Percentiles rank a stretch among this genome's conserved stretches.
Conservation (phyloP, 2,329 filamentous ascomycete genomes). For the Seiridium unicorne region DNA sequence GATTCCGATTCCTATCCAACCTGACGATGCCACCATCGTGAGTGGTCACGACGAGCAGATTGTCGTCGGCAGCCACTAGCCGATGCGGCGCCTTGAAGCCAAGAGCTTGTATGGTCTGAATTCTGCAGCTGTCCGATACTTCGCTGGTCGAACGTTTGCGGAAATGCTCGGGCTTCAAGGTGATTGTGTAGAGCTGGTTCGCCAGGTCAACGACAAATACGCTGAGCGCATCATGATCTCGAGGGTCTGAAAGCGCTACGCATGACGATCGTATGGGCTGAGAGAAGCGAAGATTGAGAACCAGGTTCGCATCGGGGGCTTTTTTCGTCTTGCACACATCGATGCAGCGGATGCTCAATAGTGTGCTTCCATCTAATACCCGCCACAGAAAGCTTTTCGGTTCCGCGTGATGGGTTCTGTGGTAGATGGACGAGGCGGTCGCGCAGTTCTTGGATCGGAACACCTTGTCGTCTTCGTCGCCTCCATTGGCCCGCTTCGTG, state of each 20-base stretch:
- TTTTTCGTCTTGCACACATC: constrained; percentile 72
- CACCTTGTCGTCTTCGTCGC: constrained; percentile 65
- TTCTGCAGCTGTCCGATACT: constrained; percentile 74
- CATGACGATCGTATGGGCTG: constrained; percentile 72
- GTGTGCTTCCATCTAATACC: constrained; percentile 73
- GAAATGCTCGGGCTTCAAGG: constrained; percentile 81
- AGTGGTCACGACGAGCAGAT: constrained; percentile 77
- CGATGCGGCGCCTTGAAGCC: constrained; percentile 77
- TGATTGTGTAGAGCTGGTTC: constrained; percentile 80
- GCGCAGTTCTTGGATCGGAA: constrained; percentile 76
- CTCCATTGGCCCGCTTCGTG: constrained; percentile 38
- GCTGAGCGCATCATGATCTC: constrained; percentile 59
- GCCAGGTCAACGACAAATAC: constrained; percentile 67
- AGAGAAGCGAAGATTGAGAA: constrained; percentile 76
- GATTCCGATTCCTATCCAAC: constrained; percentile 58
- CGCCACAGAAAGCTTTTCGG: constrained; percentile 92
- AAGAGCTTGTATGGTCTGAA: constrained; percentile 70
- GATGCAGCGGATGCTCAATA: constrained; percentile 79
- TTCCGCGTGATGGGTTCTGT: constrained; percentile 71
- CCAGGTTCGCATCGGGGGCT: constrained; percentile 68
- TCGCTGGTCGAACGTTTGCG: constrained; percentile 67
- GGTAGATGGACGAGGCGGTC: constrained; percentile 78
- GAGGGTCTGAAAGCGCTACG: constrained; percentile 77
- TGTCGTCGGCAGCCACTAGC: constrained; percentile 69
- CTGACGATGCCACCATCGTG: constrained; percentile 75